Base-by-base conservation (phyloP, 306 rosid species). In the Inga leiocalycina region DNA sequence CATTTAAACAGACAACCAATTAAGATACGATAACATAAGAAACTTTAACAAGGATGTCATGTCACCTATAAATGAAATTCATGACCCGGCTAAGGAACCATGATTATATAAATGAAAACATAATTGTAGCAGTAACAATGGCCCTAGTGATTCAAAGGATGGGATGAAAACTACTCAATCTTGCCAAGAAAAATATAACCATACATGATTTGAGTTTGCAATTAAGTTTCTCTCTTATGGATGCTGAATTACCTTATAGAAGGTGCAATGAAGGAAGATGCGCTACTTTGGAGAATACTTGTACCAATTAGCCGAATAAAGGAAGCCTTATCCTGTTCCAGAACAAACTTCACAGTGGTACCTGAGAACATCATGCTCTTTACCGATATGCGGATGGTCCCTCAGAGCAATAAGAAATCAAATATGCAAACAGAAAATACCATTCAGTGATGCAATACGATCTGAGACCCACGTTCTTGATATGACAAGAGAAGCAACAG, bases 381-480 rank as follows among this genome's bases (percentile, higher is more conserved):
- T 78, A 86, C 69, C 46, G 70, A 82, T 48, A 84, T 80, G 76
- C 37, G 22, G 22, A 39, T 74, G 32, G 69, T 75, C 80, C 57
- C 79, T 70, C 37, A 74, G 14, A 84, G 37, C 32, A 24, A 54
- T 46, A 64, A 78, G 72, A 43, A 56, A 64, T 68, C 54, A 48
- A 37, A 79, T 34, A 81, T 65, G 69, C 66, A 66, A 71, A 48
- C 74, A 61, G 14, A 49, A 77, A 84, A 80, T 89, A 94, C 98
- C 98, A 81, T 94, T 94, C 84, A 94, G 79, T 41, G 95, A 89
- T 59, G 98, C 98, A 92, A 94, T 94, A 17, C 98, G 97, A 87
- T 94, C 98, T 44, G 98, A 97, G 76, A 97, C 91, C 97, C 93
- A 97, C 77, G 99, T 97, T 85, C 99, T 90, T 73, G 99, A 92